These are phyloP conservation scores for Przewalskia tangutica DNA, from an alignment of 257 asterid genomes.

Conservation along the genomic window DNA sequence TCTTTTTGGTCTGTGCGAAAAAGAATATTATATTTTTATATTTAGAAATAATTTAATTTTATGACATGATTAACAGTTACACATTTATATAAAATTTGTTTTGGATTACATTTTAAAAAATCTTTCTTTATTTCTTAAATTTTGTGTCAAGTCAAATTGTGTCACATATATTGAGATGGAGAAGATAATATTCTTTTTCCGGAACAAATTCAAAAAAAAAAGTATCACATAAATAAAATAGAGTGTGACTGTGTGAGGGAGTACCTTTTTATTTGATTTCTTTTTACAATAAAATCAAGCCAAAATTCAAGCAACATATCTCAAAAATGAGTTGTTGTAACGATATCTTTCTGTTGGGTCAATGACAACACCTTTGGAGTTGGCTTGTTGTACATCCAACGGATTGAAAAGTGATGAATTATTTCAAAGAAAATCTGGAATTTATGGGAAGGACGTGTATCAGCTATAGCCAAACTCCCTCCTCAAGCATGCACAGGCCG, in stretches of 20 bases:
- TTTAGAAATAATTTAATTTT: too few species aligned
- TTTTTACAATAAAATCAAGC: neutral
- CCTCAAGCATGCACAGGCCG: neutral
- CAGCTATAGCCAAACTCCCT: neutral
- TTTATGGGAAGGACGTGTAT: neutral
- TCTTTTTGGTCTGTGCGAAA: too few species aligned
- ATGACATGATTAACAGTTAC: too few species aligned
- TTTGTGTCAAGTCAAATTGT: too few species aligned
- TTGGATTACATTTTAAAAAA: too few species aligned
- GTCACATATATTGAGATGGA: too few species aligned
- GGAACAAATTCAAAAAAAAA: neutral
- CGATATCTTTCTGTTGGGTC: neutral
- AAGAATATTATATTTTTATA: too few species aligned
- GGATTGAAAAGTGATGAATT: neutral
- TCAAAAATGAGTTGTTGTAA: neutral
- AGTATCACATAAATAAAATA: neutral
- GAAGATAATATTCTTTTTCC: too few species aligned
- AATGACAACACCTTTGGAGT: neutral
- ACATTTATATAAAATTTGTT: too few species aligned
- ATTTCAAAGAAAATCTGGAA: neutral
- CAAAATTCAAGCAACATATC: neutral
- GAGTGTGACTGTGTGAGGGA: neutral
- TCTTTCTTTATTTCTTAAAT: too few species aligned
- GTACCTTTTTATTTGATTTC: neutral
- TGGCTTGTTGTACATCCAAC: neutral